Evolutionary conservation across 805 yeast genomes (phyloP).

Genomic region (Starmera caribaea): DNA sequence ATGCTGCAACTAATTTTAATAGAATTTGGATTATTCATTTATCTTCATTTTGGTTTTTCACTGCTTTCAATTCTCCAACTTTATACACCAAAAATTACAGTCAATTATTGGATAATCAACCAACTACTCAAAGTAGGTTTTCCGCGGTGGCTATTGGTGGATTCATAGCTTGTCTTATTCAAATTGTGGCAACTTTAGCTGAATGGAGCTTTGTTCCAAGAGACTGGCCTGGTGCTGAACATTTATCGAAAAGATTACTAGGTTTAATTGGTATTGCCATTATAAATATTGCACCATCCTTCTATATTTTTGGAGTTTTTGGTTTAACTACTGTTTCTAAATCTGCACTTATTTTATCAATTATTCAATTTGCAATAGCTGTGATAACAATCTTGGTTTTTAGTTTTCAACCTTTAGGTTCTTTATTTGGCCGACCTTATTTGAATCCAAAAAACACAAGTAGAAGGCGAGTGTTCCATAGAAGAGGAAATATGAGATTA

Average conservation of each 20-base stretch:
- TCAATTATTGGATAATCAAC: constrained; percentile 46
- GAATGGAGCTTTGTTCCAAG: constrained; percentile 64
- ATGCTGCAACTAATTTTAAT: constrained; percentile 63
- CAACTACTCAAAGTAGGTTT: constrained; percentile 45
- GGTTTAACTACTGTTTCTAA: constrained; percentile 29
- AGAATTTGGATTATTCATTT: constrained; percentile 74
- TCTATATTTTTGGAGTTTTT: constrained; percentile 36
- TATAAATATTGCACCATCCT: constrained; percentile 40
- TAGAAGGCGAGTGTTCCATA: not conserved
- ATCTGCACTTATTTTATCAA: constrained; percentile 33
- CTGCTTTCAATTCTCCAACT: constrained; percentile 60
- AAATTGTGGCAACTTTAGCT: constrained; percentile 44
- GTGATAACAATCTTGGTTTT: constrained; percentile 44
- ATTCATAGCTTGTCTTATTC: constrained; percentile 45
- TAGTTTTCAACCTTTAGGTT: constrained; percentile 50
- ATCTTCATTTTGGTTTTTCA: constrained; percentile 71
- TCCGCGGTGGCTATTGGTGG: constrained; percentile 65
- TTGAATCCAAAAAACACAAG: constrained; percentile 29
- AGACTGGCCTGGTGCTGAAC: constrained; percentile 63
- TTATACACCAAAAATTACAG: constrained; percentile 53
- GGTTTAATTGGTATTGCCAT: constrained; percentile 33
- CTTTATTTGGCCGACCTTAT: constrained; percentile 34
- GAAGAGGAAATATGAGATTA: too few species aligned
- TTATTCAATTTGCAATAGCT: constrained; percentile 49
- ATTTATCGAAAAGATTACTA: constrained; percentile 37